Percentiles rank a stretch among this genome's conserved stretches.
These are phyloP conservation scores for Fusarium sambucinum DNA, from an alignment of 2,329 filamentous ascomycete species.

Conservation along the genomic window DNA sequence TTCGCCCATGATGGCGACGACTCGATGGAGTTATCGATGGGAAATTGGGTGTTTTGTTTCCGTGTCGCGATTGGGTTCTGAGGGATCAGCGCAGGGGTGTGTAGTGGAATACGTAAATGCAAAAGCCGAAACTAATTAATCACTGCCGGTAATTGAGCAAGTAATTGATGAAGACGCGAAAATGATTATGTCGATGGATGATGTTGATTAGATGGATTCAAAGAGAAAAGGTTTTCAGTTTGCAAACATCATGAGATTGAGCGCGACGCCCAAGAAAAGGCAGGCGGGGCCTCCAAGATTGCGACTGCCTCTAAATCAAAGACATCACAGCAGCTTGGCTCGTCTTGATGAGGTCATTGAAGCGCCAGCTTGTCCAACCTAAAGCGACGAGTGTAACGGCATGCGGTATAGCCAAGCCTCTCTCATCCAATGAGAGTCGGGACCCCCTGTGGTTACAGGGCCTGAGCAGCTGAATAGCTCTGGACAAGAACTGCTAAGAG, in stretches of 20 bases:
- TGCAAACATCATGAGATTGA: constrained; percentile 5
- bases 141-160: background rate
- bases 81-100: constrained; percentile 38
- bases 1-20: constrained; percentile 51
- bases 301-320: constrained; percentile 28
- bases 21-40: constrained; percentile 10
- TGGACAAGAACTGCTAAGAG: constrained; percentile 31
- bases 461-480: constrained; percentile 32
- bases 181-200: constrained; percentile 1
- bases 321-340: constrained; percentile 39
- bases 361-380: constrained; percentile 21
- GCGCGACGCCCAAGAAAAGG: background rate
- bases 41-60: background rate
- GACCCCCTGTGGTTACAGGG: background rate
- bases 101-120: background rate
- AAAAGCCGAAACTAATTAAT: constrained; percentile 14
- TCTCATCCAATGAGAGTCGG: background rate
- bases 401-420: background rate
- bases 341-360: constrained; percentile 37
- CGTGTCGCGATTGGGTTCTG: constrained; percentile 13
- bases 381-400: constrained; percentile 17
- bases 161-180: background rate
- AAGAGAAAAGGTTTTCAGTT: background rate
- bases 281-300: constrained; percentile 37
- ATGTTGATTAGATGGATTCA: background rate